Conservation (phyloP, 2,329 filamentous ascomycete species). For the Orbilia ellipsospora region DNA sequence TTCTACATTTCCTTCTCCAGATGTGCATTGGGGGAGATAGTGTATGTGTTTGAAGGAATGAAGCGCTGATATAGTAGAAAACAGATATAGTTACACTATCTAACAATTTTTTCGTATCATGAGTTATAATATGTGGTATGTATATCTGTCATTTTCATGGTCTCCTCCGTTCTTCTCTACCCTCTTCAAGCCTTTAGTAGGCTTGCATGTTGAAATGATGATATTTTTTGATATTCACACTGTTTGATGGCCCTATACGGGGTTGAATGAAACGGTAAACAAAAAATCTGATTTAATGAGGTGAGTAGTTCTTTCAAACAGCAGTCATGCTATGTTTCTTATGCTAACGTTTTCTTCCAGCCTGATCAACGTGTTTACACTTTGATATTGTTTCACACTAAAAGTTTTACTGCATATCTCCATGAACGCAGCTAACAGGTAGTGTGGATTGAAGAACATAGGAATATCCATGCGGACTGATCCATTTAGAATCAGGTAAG, state of each 20-base stretch:
- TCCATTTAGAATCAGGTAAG: constrained; percentile 26
- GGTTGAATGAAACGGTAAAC: constrained; percentile 60
- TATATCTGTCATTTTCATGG: constrained; percentile 50
- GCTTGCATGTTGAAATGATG: constrained; percentile 61
- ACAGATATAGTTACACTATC: constrained; percentile 21
- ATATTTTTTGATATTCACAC: constrained; percentile 63
- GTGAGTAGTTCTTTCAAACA: constrained; percentile 58
- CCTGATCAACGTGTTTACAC: constrained; percentile 51
- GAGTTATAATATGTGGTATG: constrained; percentile 33
- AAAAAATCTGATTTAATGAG: constrained; percentile 66
- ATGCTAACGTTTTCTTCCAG: constrained; percentile 41
- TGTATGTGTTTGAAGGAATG: constrained; percentile 56
- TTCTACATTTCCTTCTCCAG: neutral
- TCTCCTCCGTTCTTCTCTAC: constrained; percentile 49
- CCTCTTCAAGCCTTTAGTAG: constrained; percentile 49
- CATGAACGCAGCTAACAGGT: constrained; percentile 25
- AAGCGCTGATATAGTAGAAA: constrained; percentile 8
- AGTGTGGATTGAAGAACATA: neutral
- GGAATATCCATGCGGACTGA: neutral
- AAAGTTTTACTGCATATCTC: neutral
- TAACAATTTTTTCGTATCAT: neutral
- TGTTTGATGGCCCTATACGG: constrained; percentile 62
- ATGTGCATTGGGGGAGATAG: too few species aligned
- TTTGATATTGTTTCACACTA: constrained; percentile 5
- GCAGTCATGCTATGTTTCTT: constrained; percentile 28